Evolutionary conservation across 2,329 filamentous ascomycete species (phyloP).

Genomic region (Pseudocercospora cruenta): DNA sequence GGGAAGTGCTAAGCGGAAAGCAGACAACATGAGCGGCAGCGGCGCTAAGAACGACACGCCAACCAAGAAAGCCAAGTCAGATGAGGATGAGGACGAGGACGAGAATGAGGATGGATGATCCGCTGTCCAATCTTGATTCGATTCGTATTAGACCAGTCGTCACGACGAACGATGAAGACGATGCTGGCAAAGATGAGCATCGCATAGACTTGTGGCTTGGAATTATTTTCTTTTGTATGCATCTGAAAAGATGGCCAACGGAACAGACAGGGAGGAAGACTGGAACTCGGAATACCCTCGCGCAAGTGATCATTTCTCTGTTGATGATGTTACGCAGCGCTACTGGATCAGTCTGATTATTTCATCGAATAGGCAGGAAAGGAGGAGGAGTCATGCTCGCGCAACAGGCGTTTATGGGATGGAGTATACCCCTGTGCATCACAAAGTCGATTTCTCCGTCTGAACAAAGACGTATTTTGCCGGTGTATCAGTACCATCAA

Average conservation of each 20-base stretch:
- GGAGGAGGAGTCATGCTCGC: background rate
- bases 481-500: slow-evolving; percentile 6
- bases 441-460: background rate
- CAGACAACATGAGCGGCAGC: slow-evolving; percentile 42
- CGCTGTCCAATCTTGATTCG: background rate
- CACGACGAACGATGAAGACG: background rate
- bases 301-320: slow-evolving; percentile 7
- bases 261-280: slow-evolving; percentile 10
- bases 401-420: background rate
- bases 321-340: slow-evolving; percentile 14
- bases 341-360: background rate
- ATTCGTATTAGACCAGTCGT: slow-evolving; percentile 2
- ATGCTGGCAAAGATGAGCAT: background rate
- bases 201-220: background rate
- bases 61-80: slow-evolving; percentile 34
- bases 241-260: slow-evolving; percentile 1
- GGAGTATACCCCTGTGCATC: slow-evolving; percentile 8
- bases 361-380: slow-evolving; percentile 1
- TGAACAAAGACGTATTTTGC: background rate
- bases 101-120: slow-evolving; percentile 41
- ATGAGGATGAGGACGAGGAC: slow-evolving; percentile 43
- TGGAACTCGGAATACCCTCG: slow-evolving; percentile 4
- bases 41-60: slow-evolving; percentile 32
- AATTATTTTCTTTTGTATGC: slow-evolving; percentile 6
- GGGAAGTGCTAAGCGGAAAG: slow-evolving; percentile 56